A percentile compares a stretch with the other conserved stretches of the same genome.
These are phyloP conservation scores for Stemphylium lycopersici DNA, from an alignment of 2,329 filamentous ascomycete genomes.

Conservation along the genomic window DNA sequence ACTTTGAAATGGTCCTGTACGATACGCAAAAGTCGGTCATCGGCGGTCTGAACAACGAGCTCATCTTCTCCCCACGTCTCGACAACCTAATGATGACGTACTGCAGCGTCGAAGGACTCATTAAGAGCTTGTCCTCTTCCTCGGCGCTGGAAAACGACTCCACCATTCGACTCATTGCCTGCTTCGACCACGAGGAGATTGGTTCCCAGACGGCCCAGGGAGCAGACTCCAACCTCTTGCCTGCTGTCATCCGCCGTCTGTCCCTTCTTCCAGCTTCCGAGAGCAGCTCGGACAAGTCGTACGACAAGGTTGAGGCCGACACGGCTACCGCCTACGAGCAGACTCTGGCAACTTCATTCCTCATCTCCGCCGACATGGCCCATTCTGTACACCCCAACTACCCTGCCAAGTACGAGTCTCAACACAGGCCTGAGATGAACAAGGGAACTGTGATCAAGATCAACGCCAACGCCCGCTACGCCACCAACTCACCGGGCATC, in stretches of 20 bases:
- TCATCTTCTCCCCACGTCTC: conserved; percentile 93
- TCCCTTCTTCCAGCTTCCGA: conserved; percentile 74
- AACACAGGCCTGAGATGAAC: conserved; percentile 94
- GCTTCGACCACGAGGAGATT: conserved; percentile 98
- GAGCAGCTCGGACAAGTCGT: conserved; percentile 66
- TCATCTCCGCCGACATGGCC: conserved; percentile 96
- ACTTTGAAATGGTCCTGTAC: conserved; percentile 97
- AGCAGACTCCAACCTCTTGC: conserved; percentile 89
- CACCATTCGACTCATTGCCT: conserved; percentile 86
- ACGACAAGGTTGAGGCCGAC: conserved; percentile 65
- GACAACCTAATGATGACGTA: conserved; percentile 98
- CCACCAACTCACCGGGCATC: conserved; percentile 94
- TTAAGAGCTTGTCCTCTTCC: conserved; percentile 72
- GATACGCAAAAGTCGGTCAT: conserved; percentile 91
- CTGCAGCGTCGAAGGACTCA: conserved; percentile 84
- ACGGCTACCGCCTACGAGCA: conserved; percentile 87
- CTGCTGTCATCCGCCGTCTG: conserved; percentile 83
- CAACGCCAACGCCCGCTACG: conserved; percentile 96
- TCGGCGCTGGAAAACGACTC: conserved; percentile 74
- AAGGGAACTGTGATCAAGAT: conserved; percentile 96
- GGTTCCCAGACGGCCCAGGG: conserved; percentile 92
- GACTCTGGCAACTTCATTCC: conserved; percentile 86
- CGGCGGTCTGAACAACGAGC: conserved; percentile 88
- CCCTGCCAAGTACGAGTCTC: conserved; percentile 84
- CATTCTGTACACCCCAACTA: conserved; percentile 98